Evolutionary conservation across 2,329 filamentous ascomycete species (phyloP), one percentile per base, ranked within the genome.

Genomic region (Calonectria hawksworthii): DNA sequence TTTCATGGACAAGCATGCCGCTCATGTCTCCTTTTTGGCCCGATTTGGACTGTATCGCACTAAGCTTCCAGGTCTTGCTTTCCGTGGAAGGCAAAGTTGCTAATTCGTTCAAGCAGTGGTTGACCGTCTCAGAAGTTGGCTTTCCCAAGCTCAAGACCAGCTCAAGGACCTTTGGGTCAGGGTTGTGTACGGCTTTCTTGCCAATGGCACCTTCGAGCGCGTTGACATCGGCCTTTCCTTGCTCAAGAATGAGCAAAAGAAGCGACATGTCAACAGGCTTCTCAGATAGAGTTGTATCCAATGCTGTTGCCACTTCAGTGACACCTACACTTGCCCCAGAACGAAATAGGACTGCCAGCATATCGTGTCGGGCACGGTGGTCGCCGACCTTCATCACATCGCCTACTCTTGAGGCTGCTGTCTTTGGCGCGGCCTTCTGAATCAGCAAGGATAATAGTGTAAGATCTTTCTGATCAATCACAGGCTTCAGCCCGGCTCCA

Each of bases 161-260:
- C 5, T 89, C 87, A 1, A 91, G 81, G 2, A 92, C 83, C 23
- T 88, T 84, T 0, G 86, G 86, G 52, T 92, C 88, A 0, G 86
- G 83, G 32, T 88, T 85, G 11, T 81, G 78, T 2, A 86, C 82
- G 1, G 89, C 85, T 84, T 83, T 81, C 72, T 78, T 83, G 16
- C 90, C 81, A 18, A 87, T 85, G 3, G 84, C 82, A 13, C 89
- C 89, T 0, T 85, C 83, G 3, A 88, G 82, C 13, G 85, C 82
- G 74, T 92, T 92, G 70, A 91, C 82, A 72, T 92, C 89, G 3
- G 89, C 90, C 28, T 86, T 86, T 0, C 90, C 90, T 32, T 88
- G 84, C 32, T 89, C 86, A 3, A 92, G 80, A 3, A 92, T 83
- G 10, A 89, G 81, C 6, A 83, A 83, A 1, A 91, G 80, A 2